phyloP scores from a whole-genome alignment of 2,329 filamentous ascomycete genomes.

The Trichoderma sp. region DNA sequence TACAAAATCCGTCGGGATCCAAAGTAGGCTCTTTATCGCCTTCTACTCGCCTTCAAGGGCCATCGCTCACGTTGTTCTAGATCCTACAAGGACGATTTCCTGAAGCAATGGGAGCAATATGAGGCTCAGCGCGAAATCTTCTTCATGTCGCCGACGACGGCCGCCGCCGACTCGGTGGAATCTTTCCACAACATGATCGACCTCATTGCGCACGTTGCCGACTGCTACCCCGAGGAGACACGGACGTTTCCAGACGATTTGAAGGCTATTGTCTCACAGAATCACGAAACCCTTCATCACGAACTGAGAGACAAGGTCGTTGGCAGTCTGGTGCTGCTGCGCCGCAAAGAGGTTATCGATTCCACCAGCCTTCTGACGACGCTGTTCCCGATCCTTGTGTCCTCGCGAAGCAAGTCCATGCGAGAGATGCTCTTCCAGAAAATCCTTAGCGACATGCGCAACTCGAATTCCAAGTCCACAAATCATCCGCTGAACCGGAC shows the following conservation, averaged over 20 bases:
- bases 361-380: constrained; percentile 80
- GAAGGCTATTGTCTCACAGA: constrained; percentile 73
- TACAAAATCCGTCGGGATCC: constrained; percentile 90
- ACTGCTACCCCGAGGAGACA: constrained; percentile 85
- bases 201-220: constrained; percentile 87
- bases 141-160: constrained; percentile 74
- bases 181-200: constrained; percentile 90
- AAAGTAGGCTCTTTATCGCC: constrained; percentile 47
- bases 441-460: constrained; percentile 85
- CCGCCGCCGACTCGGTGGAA: constrained; percentile 73
- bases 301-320: constrained; percentile 94
- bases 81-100: constrained; percentile 87
- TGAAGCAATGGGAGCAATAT: constrained; percentile 87
- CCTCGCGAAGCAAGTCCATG: constrained; percentile 88
- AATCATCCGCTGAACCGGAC: constrained; percentile 93
- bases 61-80: constrained; percentile 39
- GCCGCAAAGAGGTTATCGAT: constrained; percentile 89
- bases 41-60: background rate
- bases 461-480: constrained; percentile 79
- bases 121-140: constrained; percentile 89
- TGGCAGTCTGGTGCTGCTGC: constrained; percentile 78
- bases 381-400: constrained; percentile 88
- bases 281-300: constrained; percentile 78
- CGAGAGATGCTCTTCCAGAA: constrained; percentile 81
- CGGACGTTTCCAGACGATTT: constrained; percentile 75